Conservation (phyloP, 2,329 filamentous ascomycete genomes). For the Niveomyces coronatus region DNA sequence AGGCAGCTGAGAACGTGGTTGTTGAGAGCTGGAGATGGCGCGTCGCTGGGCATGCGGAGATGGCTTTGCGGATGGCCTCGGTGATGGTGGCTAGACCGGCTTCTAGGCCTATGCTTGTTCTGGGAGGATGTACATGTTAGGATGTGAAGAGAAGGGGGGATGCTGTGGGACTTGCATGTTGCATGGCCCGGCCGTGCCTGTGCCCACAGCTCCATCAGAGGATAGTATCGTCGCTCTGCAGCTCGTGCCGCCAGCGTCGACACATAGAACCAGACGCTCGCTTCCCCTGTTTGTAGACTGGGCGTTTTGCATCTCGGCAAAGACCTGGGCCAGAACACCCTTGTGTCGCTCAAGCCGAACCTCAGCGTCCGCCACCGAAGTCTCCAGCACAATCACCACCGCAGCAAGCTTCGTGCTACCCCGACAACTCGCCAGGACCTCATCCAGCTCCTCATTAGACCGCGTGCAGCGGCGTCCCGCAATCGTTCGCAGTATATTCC, state of each 20-base stretch:
- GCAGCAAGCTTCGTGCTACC: slow-evolving; percentile 11
- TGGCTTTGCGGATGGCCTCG: slow-evolving; percentile 17
- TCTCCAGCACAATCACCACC: slow-evolving; percentile 4
- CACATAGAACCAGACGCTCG: slow-evolving; percentile 21
- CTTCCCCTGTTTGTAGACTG: background rate
- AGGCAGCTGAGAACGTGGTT: slow-evolving; percentile 20
- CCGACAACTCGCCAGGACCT: slow-evolving; percentile 10
- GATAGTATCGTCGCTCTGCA: slow-evolving; percentile 27
- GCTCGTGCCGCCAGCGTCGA: slow-evolving; percentile 32
- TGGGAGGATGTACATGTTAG: slow-evolving; percentile 2
- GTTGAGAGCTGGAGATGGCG: slow-evolving; percentile 7
- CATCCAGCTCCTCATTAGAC: slow-evolving; percentile 14
- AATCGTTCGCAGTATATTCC: slow-evolving; percentile 15
- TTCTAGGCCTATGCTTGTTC: slow-evolving; percentile 18
- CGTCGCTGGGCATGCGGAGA: slow-evolving; percentile 11
- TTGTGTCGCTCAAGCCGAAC: slow-evolving; percentile 10
- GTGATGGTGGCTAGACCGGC: slow-evolving; percentile 18
- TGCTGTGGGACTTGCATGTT: slow-evolving; percentile 24
- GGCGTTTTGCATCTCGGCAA: slow-evolving; percentile 9
- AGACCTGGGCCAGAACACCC: slow-evolving; percentile 12
- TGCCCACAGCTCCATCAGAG: slow-evolving; percentile 15
- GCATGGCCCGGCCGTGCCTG: slow-evolving; percentile 25
- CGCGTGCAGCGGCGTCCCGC: slow-evolving; percentile 11
- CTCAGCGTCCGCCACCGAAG: slow-evolving; percentile 14
- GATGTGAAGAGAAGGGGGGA: background rate